These are phyloP conservation scores for Manihot esculenta DNA, from an alignment of 441 rosid species.

Conservation along the genomic window DNA sequence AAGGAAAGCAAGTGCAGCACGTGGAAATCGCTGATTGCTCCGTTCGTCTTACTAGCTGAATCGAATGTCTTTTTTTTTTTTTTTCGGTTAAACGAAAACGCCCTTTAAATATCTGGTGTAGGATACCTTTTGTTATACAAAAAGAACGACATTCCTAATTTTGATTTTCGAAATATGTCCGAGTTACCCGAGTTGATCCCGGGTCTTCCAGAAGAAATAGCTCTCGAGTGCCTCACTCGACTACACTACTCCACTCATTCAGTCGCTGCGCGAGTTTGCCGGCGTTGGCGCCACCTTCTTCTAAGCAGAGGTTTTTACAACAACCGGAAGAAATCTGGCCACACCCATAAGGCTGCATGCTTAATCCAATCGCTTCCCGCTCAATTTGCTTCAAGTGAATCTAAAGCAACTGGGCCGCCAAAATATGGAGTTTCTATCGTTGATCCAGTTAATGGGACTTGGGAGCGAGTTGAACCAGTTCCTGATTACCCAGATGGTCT, in stretches of 20 bases:
- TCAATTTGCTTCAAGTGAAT: not conserved
- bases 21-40: no score
- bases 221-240: slow-evolving; percentile 47
- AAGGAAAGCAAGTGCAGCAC: no score
- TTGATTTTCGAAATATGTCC: not conserved
- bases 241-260: slow-evolving; percentile 38
- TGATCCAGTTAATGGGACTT: slow-evolving; percentile 32
- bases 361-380: slow-evolving; percentile 36
- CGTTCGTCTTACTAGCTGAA: no score
- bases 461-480: slow-evolving; percentile 39
- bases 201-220: slow-evolving; percentile 48
- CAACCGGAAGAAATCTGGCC: slow-evolving; percentile 30
- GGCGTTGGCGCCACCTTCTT: slow-evolving; percentile 38
- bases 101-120: not conserved
- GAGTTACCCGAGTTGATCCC: slow-evolving; percentile 28
- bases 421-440: slow-evolving; percentile 38
- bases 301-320: slow-evolving; percentile 36
- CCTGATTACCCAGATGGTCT: slow-evolving; percentile 44
- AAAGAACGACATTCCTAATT: not conserved
- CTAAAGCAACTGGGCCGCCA: slow-evolving; percentile 26
- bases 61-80: no score
- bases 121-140: not conserved
- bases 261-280: slow-evolving; percentile 42
- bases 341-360: slow-evolving; percentile 40
- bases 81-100: no score